Base-by-base conservation (phyloP, 2,329 filamentous ascomycete genomes). In the Botrytis fabae region DNA sequence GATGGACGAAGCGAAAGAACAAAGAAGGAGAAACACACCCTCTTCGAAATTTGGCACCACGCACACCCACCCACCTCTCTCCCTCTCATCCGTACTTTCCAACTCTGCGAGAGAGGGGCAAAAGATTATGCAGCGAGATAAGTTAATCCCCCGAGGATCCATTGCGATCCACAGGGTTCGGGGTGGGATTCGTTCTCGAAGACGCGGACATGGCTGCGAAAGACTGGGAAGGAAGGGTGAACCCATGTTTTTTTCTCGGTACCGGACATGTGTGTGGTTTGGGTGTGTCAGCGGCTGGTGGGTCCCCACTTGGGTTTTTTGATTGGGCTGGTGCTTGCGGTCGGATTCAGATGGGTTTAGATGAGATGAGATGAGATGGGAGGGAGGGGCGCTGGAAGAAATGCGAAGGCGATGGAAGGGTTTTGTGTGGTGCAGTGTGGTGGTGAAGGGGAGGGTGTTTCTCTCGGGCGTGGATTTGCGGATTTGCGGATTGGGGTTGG, bases 71-170 rank as follows among this genome's bases (percentile, higher is more conserved):
- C 32, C 5, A 35, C 28, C 32, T 14, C 32, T 2, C 28, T 28
- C 28, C 1, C 32, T 25, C 32, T 25, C 57, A n/a, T 20, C 9
- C n/a, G 12, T 16, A 4, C 12, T 14, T n/a, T 51, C 32, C 32
- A 35, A 4, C 32, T 35, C 32, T 35, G 32, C 32, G 2, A 38
- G 25, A 7, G 60, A 62, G 35, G 38, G 38, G 22, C 60, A 25
- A 9, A 25, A 62, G 60, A 62, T 62, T 62, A 40, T 62, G 60
- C 60, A 62, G 22, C 35, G 60, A 62, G 60, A 62, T 62, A 62
- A 40, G 60, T 40, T 40, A 16, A 40, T 57, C 57, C 57, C 28
- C 57, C 57, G 20, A 25, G 57, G 25, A n/a, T 28, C 51, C 51
- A 57, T 28, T 10, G 2, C 5, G n/a, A 28, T 57, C 51, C 51